Conservation (phyloP, 495 filamentous ascomycete genomes). For the Aspergillus funiculosus region DNA sequence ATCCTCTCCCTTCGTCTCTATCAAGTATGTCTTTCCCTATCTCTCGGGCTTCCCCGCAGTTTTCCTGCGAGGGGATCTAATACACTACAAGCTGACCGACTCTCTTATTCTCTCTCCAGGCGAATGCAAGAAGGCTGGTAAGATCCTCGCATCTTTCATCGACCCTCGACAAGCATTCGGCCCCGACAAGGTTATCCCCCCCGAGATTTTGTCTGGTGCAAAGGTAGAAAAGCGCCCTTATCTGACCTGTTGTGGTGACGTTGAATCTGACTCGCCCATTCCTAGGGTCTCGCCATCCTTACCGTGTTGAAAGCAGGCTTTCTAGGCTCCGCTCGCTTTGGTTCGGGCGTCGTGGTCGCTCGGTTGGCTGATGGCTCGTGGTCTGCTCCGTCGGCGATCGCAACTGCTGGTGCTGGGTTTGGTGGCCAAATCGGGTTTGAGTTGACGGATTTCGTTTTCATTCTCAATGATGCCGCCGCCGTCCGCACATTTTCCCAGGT, state of each 20-base stretch:
- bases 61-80: constrained; percentile 3
- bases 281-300: constrained; percentile 84
- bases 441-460: constrained; percentile 97
- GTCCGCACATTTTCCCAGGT: constrained; percentile 93
- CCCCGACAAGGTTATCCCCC: constrained; percentile 96
- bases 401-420: constrained; percentile 84
- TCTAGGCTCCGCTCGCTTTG: constrained; percentile 85
- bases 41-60: constrained; percentile 38
- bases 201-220: constrained; percentile 79
- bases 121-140: constrained; percentile 86
- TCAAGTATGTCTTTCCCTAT: constrained; percentile 43
- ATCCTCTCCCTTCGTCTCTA: constrained; percentile 62
- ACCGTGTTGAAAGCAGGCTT: constrained; percentile 96
- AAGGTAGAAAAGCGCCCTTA: constrained; percentile 55
- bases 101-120: constrained; percentile 36
- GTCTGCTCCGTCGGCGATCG: constrained; percentile 91
- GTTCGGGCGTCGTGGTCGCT: constrained; percentile 89
- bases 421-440: constrained; percentile 98
- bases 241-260: not conserved
- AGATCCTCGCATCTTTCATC: constrained; percentile 91
- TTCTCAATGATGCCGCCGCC: constrained; percentile 86
- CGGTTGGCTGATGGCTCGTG: constrained; percentile 86
- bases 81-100: constrained; percentile 25
- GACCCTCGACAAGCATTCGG: constrained; percentile 92
- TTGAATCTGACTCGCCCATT: constrained; percentile 12